phyloP scores from a whole-genome alignment of 2,329 filamentous ascomycete species.

The Claviceps monticola region DNA sequence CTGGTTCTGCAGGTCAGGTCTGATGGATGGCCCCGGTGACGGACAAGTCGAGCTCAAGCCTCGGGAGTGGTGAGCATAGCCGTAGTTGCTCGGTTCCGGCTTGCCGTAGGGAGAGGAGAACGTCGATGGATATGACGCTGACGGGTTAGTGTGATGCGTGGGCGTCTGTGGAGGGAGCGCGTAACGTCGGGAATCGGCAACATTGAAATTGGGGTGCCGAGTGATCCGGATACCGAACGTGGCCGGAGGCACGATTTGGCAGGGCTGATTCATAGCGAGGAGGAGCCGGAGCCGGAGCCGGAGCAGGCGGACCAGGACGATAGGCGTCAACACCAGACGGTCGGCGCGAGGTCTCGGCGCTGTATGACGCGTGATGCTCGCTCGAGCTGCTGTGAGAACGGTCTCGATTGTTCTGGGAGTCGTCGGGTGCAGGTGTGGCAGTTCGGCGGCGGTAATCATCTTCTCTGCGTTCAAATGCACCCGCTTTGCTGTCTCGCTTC shows the following conservation, averaged over 20 bases:
- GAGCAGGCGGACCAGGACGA: conserved; percentile 18
- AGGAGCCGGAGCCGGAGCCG: conserved; percentile 5
- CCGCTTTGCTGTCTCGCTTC: conserved; percentile 59
- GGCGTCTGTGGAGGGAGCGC: conserved; percentile 16
- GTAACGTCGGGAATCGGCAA: conserved; percentile 24
- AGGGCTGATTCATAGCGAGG: conserved; percentile 20
- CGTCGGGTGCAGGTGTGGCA: conserved; percentile 21
- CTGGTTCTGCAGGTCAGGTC: conserved; percentile 21
- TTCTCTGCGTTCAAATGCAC: conserved; percentile 44
- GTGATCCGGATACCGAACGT: conserved; percentile 22
- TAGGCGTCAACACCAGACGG: conserved; percentile 35
- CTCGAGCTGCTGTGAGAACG: conserved; percentile 49
- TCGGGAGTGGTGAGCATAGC: conserved; percentile 14
- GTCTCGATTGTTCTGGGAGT: conserved; percentile 27
- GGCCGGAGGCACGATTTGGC: conserved; percentile 10
- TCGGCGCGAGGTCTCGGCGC: conserved; percentile 27
- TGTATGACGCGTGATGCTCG: conserved; percentile 30
- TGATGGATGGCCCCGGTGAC: conserved; percentile 17
- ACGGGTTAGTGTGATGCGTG: conserved; percentile 13
- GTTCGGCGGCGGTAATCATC: conserved; percentile 41
- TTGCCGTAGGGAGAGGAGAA: conserved; percentile 27
- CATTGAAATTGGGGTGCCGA: conserved; percentile 15
- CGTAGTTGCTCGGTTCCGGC: conserved; percentile 25
- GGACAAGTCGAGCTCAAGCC: conserved; percentile 16
- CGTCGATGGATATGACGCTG: conserved; percentile 19